Evolutionary conservation across 2,329 filamentous ascomycete species (phyloP), one percentile per base, ranked within the genome.

Genomic region (Stagonosporopsis cucurbitacearum): DNA sequence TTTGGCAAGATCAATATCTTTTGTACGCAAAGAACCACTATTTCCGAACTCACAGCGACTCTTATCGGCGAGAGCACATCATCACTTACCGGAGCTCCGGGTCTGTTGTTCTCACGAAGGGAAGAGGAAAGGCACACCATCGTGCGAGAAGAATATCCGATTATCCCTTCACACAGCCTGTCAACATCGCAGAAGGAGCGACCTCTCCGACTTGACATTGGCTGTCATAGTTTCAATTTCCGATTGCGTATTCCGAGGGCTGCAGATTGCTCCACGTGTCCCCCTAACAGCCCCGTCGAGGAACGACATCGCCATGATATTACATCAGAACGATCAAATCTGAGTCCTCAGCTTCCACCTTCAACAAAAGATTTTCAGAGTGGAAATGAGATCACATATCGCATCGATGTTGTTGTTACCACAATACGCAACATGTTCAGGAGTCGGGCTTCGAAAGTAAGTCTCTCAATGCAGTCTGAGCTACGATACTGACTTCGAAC

Each of bases 351-450:
- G 15, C 49, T 61, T 1, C 60, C 62, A 26, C 56, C 60, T 1
- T 63, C 62, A 0, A 60, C 53, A 44, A 48, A 39, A 8, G 35
- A 51, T 23, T 44, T 59, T 0, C 23, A 46, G 6, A 55, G 50
- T 15, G 62, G 58, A 2, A 45, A 39, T 8, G 45, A 58, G 20
- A 25, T 60, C 19, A 28, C 46, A 2, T 63, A 63, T 46, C 60
- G 46, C 19, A 32, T 63, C 8, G 53, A 63, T 3, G 55, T 58
- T 7, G 37, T 40, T 7, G 45, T 61, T 6, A 61, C 53, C 9
- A 55, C 35, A 2, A 42, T 48, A n/a, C 44, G 43, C 12, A 60
- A 61, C 43, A 54, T 63, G 37, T 61, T 65, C 48, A 65, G 60
- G n/a, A 46, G 20, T 17, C 58, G 47, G 19, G 30, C 41, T 11